These are phyloP conservation scores for Scedosporium boydii DNA, from an alignment of 2,329 filamentous ascomycete species.

Conservation along the genomic window DNA sequence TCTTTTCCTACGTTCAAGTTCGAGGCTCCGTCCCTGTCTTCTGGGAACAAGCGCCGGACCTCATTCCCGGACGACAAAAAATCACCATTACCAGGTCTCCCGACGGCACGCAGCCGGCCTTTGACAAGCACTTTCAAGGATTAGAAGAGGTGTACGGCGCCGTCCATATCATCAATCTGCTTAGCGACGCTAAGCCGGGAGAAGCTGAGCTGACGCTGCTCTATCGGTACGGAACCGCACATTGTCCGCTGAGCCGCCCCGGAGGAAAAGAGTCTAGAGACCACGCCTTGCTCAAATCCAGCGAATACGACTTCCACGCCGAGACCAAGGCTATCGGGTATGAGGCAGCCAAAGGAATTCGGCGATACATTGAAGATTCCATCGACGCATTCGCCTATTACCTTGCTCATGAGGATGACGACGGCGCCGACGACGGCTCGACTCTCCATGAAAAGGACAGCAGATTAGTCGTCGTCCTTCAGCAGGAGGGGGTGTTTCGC, in stretches of 20 bases:
- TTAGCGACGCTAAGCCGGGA: constrained; percentile 81
- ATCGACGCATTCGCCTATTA: constrained; percentile 90
- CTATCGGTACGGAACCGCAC: constrained; percentile 68
- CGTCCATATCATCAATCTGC: constrained; percentile 83
- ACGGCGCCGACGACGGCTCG: constrained; percentile 32
- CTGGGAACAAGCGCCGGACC: constrained; percentile 86
- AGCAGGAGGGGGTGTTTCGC: constrained; percentile 91
- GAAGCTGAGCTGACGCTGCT: constrained; percentile 75
- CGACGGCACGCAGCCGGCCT: constrained; percentile 87
- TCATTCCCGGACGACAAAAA: constrained; percentile 88
- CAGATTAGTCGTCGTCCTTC: constrained; percentile 60
- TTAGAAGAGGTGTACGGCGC: constrained; percentile 80
- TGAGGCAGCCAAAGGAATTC: constrained; percentile 80
- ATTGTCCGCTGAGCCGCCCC: constrained; percentile 60
- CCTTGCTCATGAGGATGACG: constrained; percentile 62
- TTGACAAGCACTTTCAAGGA: constrained; percentile 89
- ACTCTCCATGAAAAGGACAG: constrained; percentile 17
- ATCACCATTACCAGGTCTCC: constrained; percentile 81
- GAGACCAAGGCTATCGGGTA: constrained; percentile 85
- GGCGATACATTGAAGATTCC: constrained; percentile 65
- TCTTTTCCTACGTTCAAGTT: constrained; percentile 90
- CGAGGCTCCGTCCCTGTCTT: constrained; percentile 92
- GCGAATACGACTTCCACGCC: constrained; percentile 94
- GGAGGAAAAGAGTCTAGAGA: constrained; percentile 49
- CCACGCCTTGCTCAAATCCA: constrained; percentile 67